Evolutionary conservation across 2,329 filamentous ascomycete genomes (phyloP).

Genomic region (Aplosporella prunicola): DNA sequence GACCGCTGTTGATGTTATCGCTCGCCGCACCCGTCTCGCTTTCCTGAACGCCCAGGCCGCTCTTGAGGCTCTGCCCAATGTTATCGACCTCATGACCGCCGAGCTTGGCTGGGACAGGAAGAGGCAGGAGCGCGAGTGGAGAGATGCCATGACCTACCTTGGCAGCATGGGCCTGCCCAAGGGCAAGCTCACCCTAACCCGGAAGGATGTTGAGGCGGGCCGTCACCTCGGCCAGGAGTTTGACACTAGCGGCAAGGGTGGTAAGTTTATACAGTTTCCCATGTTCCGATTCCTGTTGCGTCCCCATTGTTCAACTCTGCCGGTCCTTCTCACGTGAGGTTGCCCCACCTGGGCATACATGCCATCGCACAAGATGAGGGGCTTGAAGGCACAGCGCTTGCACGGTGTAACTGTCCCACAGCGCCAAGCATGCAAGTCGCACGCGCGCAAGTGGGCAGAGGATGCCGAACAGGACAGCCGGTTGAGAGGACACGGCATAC

Average conservation of each 20-base stretch:
- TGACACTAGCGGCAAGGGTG: conserved; percentile 35
- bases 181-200: conserved; percentile 44
- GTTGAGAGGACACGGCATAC: no score
- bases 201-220: conserved; percentile 51
- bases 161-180: conserved; percentile 53
- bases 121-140: conserved; percentile 74
- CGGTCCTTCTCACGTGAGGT: no score
- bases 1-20: conserved; percentile 80
- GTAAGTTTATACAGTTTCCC: conserved; percentile 21
- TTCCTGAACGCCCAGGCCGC: conserved; percentile 90
- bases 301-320: no score
- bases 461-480: no score
- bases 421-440: no score
- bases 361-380: no score
- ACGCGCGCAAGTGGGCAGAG: no score
- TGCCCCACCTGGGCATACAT: no score
- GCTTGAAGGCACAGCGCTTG: no score
- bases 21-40: conserved; percentile 71
- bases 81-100: conserved; percentile 83
- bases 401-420: no score
- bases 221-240: no score
- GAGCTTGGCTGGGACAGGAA: conserved; percentile 70
- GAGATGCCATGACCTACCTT: conserved; percentile 52
- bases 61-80: conserved; percentile 69
- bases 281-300: conserved; percentile 1